Percentiles rank a stretch among this genome's conserved stretches.
These are phyloP conservation scores for Aschersonia sp. DNA, from an alignment of 2,329 filamentous ascomycete species.

Conservation along the genomic window DNA sequence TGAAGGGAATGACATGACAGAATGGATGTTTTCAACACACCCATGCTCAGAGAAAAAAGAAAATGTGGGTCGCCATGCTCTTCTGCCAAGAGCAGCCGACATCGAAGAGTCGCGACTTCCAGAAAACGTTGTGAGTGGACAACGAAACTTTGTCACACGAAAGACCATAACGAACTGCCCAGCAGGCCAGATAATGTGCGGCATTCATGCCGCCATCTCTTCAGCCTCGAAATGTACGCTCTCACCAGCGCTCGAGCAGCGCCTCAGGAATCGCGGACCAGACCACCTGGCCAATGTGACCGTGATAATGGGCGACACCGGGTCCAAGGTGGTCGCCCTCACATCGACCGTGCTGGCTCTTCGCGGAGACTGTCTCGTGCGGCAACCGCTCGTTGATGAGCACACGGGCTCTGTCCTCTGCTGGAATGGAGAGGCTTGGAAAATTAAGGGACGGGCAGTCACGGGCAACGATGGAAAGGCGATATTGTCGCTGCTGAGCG, in stretches of 20 bases:
- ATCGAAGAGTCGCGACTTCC: not conserved
- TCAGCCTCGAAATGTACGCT: conserved; percentile 12
- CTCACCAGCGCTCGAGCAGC: conserved; percentile 21
- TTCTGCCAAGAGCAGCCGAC: too few species aligned
- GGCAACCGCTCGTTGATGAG: conserved; percentile 56
- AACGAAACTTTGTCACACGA: not conserved
- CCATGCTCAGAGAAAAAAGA: too few species aligned
- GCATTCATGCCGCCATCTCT: conserved; percentile 40
- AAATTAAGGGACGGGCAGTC: conserved; percentile 43
- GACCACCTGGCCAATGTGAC: conserved; percentile 37
- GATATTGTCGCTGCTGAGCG: conserved; percentile 47
- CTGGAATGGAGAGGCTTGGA: conserved; percentile 98
- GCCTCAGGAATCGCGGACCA: conserved; percentile 42
- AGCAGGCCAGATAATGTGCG: conserved; percentile 34
- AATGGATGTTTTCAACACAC: too few species aligned
- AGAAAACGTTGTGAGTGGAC: not conserved
- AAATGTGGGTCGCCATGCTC: too few species aligned
- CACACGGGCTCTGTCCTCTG: conserved; percentile 55
- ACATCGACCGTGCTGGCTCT: conserved; percentile 81
- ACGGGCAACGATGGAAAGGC: conserved; percentile 63
- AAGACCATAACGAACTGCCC: not conserved
- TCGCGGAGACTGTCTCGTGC: conserved; percentile 56
- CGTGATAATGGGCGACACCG: conserved; percentile 12
- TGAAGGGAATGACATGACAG: too few species aligned
- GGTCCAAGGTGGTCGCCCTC: conserved; percentile 40